phyloP scores from a whole-genome alignment of 108 stramenopile genomes.

The Cyclotella sp. region DNA sequence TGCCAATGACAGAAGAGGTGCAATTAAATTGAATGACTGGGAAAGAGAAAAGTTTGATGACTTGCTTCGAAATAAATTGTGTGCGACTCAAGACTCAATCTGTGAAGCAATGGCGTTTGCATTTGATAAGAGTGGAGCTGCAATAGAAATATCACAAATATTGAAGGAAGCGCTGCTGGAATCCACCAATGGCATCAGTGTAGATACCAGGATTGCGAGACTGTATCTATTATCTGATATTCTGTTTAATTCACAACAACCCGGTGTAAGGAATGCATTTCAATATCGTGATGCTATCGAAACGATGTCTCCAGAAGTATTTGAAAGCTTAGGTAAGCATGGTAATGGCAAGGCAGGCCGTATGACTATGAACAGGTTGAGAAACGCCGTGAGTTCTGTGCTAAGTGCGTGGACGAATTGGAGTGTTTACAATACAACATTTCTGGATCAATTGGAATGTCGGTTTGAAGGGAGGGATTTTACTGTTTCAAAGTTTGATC shows the following conservation, averaged over 20 bases:
- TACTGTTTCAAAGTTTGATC: conserved; percentile 7
- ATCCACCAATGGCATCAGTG: conserved; percentile 48
- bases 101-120: conserved; percentile 90
- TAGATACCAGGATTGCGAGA: conserved; percentile 76
- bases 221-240: conserved; percentile 85
- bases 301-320: conserved; percentile 84
- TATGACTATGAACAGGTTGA: conserved; percentile 76
- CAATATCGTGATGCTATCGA: conserved; percentile 84
- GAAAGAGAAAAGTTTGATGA: conserved; percentile 62
- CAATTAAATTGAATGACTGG: conserved; percentile 54
- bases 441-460: conserved; percentile 76
- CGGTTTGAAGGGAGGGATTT: conserved; percentile 74
- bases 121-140: conserved; percentile 77
- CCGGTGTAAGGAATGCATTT: conserved; percentile 87
- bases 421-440: conserved; percentile 80
- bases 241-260: conserved; percentile 90
- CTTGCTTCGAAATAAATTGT: conserved; percentile 61
- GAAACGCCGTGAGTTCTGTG: conserved; percentile 70
- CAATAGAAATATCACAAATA: conserved; percentile 68
- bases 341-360: conserved; percentile 64
- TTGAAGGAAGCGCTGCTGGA: conserved; percentile 69
- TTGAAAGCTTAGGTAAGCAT: conserved; percentile 68
- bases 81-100: conserved; percentile 68
- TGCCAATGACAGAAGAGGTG: conserved; percentile 37
- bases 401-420: conserved; percentile 87